Conservation (phyloP, 139 green algal species). For the Chlamydomonas schloesseri region DNA sequence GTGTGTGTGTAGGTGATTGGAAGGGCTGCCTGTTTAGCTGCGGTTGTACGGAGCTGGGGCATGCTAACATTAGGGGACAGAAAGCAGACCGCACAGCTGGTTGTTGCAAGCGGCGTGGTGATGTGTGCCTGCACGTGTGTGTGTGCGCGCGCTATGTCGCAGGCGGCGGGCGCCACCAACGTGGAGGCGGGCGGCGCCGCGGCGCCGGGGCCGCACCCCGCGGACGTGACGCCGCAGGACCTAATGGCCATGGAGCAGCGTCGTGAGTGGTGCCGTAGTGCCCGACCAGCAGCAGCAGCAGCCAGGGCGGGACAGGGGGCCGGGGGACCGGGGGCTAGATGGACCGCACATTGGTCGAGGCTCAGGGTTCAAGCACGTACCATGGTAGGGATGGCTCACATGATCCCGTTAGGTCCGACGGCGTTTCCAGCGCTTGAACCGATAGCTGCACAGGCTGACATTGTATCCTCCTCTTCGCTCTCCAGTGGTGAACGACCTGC, state of each 20-base stretch:
- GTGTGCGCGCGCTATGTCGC: not conserved
- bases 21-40: not conserved
- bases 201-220: not conserved
- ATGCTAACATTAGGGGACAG: not conserved
- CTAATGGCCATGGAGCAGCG: not conserved
- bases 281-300: no score
- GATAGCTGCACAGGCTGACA: no score
- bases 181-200: not conserved
- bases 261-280: no score
- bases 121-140: not conserved
- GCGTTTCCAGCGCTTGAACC: not conserved
- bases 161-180: not conserved
- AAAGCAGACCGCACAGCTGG: not conserved
- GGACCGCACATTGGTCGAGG: no score
- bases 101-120: not conserved
- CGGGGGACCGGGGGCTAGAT: no score
- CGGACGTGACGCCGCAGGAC: constrained; percentile 24
- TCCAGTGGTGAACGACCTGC: constrained; percentile 90
- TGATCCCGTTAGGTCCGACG: no score
- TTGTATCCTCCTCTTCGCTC: no score
- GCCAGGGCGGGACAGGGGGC: not conserved
- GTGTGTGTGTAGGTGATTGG: not conserved
- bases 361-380: no score
- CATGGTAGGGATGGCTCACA: no score
- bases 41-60: not conserved